These are phyloP conservation scores for Diplodia seriata DNA, from an alignment of 2,329 filamentous ascomycete species.

Conservation along the genomic window DNA sequence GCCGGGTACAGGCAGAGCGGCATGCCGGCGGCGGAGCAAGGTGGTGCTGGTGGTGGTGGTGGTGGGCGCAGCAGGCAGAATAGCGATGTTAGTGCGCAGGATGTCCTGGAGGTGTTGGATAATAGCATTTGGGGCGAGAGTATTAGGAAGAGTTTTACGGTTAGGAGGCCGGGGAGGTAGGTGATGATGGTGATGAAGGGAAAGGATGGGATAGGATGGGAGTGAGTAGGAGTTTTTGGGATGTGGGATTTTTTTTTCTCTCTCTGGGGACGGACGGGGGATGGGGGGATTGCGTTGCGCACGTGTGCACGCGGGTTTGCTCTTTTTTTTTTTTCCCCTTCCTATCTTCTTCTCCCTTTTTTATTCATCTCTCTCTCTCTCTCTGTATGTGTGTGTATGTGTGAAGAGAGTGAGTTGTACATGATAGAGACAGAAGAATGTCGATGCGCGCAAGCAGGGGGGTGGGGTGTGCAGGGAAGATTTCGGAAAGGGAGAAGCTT, in stretches of 20 bases:
- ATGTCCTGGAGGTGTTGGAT: conserved; percentile 84
- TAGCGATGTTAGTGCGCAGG: conserved; percentile 74
- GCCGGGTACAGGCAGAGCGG: conserved; percentile 19
- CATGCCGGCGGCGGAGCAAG: conserved; percentile 30
- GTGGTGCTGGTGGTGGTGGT: not conserved
- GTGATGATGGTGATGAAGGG: not conserved
- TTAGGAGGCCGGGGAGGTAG: conserved; percentile 43
- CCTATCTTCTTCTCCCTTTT: not conserved
- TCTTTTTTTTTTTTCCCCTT: not conserved
- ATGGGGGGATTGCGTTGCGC: not conserved
- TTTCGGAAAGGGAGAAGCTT: too few relatives aligned
- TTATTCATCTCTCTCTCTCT: not conserved
- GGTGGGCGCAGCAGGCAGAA: conserved; percentile 64
- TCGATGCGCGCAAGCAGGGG: too few relatives aligned
- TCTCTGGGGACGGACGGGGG: too few relatives aligned
- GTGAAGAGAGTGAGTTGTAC: not conserved
- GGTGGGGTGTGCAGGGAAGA: too few relatives aligned
- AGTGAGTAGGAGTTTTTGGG: too few relatives aligned
- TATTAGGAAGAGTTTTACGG: conserved; percentile 85
- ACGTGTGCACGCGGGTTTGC: too few relatives aligned
- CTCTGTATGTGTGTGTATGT: not conserved
- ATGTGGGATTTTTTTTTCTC: too few relatives aligned
- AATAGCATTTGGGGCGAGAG: conserved; percentile 94
- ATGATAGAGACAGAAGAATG: too few relatives aligned
- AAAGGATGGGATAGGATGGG: too few relatives aligned